A percentile compares a stretch with the other conserved stretches of the same genome.
These are phyloP conservation scores for Camellia oleifera DNA, from an alignment of 179 eudicot genomes.

Conservation along the genomic window DNA sequence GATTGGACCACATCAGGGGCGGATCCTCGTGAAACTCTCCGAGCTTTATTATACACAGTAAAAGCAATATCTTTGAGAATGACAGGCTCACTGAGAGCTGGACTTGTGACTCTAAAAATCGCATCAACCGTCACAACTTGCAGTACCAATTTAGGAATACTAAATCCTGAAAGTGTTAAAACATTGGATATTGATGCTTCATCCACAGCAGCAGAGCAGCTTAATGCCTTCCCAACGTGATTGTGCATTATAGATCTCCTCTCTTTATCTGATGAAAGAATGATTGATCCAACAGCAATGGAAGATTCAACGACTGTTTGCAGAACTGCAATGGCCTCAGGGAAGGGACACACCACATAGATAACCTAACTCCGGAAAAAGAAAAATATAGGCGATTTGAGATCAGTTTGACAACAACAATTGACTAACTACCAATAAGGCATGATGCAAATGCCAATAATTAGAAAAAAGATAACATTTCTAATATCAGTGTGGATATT, in stretches of 20 bases:
- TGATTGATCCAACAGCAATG: slow-evolving; percentile 64
- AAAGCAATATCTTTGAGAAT: slow-evolving; percentile 92
- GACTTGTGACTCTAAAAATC: slow-evolving; percentile 83
- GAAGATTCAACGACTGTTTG: slow-evolving; percentile 83
- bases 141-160: slow-evolving; percentile 80
- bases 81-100: slow-evolving; percentile 67
- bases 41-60: slow-evolving; percentile 95
- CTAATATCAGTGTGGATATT: neutral
- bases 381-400: neutral
- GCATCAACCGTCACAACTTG: slow-evolving; percentile 91
- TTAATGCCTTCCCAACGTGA: slow-evolving; percentile 84
- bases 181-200: slow-evolving; percentile 82
- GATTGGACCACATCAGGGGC: slow-evolving; percentile 53
- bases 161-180: slow-evolving; percentile 84
- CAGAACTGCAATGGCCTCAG: slow-evolving; percentile 82
- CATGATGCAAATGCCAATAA: neutral
- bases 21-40: slow-evolving; percentile 67
- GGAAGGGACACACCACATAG: slow-evolving; percentile 96
- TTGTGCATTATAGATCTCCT: slow-evolving; percentile 66
- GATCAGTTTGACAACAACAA: neutral
- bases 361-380: slow-evolving; percentile 56
- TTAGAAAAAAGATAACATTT: neutral
- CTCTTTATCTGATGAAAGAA: slow-evolving; percentile 75
- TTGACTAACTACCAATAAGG: neutral
- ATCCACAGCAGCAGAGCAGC: slow-evolving; percentile 79